These are phyloP conservation scores for Pseudonitzschia multistriata DNA, from an alignment of 108 stramenopile genomes.

Conservation along the genomic window DNA sequence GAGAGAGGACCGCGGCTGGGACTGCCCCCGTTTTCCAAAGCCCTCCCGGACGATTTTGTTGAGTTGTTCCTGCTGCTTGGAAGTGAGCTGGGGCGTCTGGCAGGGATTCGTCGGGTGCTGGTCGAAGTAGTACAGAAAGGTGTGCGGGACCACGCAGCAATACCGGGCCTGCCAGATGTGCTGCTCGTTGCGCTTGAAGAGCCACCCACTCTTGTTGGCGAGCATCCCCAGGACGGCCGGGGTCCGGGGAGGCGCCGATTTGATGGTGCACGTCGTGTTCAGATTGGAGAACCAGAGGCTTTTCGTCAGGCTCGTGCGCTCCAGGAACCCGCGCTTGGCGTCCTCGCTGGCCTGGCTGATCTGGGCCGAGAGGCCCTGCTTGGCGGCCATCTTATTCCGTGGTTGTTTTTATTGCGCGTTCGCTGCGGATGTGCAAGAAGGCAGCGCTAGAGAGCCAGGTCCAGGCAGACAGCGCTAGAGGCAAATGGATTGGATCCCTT, in stretches of 20 bases:
- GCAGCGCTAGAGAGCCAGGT: too few species aligned
- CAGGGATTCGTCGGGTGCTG: slow-evolving; percentile 46
- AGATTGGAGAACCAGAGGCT: slow-evolving; percentile 80
- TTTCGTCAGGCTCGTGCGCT: slow-evolving; percentile 59
- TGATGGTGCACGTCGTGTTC: slow-evolving; percentile 87
- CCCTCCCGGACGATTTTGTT: slow-evolving; percentile 72
- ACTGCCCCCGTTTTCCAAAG: slow-evolving; percentile 48
- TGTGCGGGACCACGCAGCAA: slow-evolving; percentile 95
- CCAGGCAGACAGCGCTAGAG: too few species aligned
- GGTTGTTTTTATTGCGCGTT: too few species aligned
- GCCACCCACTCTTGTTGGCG: slow-evolving; percentile 78
- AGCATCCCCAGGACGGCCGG: slow-evolving; percentile 81
- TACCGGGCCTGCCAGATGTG: slow-evolving; percentile 92
- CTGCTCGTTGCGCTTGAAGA: slow-evolving; percentile 93
- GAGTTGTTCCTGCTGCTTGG: slow-evolving; percentile 68
- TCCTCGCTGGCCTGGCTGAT: slow-evolving; percentile 84
- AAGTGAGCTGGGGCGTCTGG: slow-evolving; percentile 33
- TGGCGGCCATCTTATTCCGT: slow-evolving; percentile 68
- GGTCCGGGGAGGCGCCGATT: slow-evolving; percentile 84
- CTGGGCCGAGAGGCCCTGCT: slow-evolving; percentile 84
- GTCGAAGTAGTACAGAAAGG: slow-evolving; percentile 95
- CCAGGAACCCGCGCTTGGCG: slow-evolving; percentile 80
- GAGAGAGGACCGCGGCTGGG: slow-evolving; percentile 37
- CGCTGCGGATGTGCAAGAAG: too few species aligned
- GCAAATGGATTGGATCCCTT: too few species aligned